phyloP scores from a whole-genome alignment of 1,284 basidiomycete species.

The Sporisorium exsertum region DNA sequence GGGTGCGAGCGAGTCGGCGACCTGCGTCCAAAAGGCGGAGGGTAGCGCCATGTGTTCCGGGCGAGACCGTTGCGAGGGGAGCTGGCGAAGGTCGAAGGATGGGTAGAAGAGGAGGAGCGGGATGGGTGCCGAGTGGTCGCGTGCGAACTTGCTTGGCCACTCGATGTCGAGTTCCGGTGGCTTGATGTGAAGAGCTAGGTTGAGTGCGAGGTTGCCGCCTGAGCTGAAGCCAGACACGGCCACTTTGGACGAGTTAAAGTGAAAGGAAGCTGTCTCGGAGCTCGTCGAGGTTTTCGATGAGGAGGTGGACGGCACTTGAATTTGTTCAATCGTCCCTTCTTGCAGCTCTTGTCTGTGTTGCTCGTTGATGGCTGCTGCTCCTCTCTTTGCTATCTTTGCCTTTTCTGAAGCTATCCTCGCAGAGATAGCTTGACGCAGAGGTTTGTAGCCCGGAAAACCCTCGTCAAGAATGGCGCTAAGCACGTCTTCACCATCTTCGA shows the following conservation, averaged over 20 bases:
- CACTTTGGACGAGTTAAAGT: slow-evolving; percentile 40
- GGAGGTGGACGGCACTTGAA: slow-evolving; percentile 5
- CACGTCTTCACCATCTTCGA: slow-evolving; percentile 57
- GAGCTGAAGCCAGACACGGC: slow-evolving; percentile 62
- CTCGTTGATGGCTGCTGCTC: slow-evolving; percentile 18
- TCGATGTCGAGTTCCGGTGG: slow-evolving; percentile 39
- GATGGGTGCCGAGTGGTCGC: slow-evolving; percentile 35
- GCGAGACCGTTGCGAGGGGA: slow-evolving; percentile 43
- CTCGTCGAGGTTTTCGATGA: not conserved
- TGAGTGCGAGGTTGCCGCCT: slow-evolving; percentile 63
- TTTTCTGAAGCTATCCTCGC: slow-evolving; percentile 28
- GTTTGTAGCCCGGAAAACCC: slow-evolving; percentile 31
- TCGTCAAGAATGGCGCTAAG: slow-evolving; percentile 45
- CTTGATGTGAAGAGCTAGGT: slow-evolving; percentile 44
- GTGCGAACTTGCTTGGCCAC: slow-evolving; percentile 40
- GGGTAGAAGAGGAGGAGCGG: slow-evolving; percentile 58
- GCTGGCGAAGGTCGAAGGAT: slow-evolving; percentile 54
- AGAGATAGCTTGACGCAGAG: slow-evolving; percentile 32
- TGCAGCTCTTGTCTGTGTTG: slow-evolving; percentile 31
- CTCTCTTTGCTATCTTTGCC: slow-evolving; percentile 26
- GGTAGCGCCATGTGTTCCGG: slow-evolving; percentile 43
- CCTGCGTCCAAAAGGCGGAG: slow-evolving; percentile 33
- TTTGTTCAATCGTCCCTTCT: slow-evolving; percentile 36
- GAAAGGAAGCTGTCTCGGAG: slow-evolving; percentile 1
- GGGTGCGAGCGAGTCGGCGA: slow-evolving; percentile 46